Percentiles rank a stretch among this genome's conserved stretches.
Conservation (phyloP, 2,329 filamentous ascomycete species). For the Fusarium pseudocircinatum region DNA sequence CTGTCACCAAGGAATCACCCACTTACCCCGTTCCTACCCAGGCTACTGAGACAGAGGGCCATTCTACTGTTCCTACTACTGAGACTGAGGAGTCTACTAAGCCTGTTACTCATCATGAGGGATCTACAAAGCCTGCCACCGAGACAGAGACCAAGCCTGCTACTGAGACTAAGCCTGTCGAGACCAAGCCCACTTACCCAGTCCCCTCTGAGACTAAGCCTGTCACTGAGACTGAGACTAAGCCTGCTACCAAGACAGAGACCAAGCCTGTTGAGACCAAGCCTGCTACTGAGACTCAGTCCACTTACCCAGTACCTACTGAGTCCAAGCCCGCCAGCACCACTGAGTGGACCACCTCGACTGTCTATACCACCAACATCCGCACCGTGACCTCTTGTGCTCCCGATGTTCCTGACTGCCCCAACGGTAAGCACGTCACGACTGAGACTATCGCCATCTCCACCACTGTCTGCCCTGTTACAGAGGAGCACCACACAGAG, state of each 20-base stretch:
- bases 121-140: conserved; percentile 10
- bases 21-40: conserved; percentile 3
- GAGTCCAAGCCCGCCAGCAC: background rate
- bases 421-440: background rate
- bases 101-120: conserved; percentile 1
- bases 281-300: background rate
- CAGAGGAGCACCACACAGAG: background rate
- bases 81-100: background rate
- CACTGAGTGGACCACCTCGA: background rate
- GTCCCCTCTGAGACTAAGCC: background rate
- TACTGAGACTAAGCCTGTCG: background rate
- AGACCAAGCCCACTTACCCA: background rate
- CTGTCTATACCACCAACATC: conserved; percentile 2
- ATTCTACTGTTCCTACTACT: background rate
- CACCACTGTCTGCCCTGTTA: background rate
- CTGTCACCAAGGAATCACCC: background rate
- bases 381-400: background rate
- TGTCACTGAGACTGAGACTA: background rate
- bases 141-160: conserved; percentile 11
- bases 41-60: background rate
- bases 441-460: background rate
- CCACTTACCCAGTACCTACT: background rate
- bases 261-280: background rate
- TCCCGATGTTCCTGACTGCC: background rate
- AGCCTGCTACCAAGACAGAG: background rate